Evolutionary conservation across 129 eudicot genomes (phyloP).

Genomic region (Pulicaria dysenterica): DNA sequence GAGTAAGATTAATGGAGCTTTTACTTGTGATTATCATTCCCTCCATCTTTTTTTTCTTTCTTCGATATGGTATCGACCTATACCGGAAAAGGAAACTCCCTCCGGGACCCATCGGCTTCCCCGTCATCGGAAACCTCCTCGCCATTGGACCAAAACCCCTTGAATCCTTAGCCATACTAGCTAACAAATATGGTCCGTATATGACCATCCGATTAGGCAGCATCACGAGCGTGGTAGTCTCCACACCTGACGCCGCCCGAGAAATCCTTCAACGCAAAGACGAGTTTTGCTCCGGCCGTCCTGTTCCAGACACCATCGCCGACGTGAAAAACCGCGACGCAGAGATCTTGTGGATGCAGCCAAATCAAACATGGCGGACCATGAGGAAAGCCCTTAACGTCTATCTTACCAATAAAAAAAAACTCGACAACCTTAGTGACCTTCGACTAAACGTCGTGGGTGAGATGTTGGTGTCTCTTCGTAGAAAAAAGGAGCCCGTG

Average conservation of each 20-base stretch:
- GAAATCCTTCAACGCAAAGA: constrained; percentile 60
- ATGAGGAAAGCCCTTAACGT: constrained; percentile 45
- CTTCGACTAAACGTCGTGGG: constrained; percentile 40
- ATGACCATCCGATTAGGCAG: constrained; percentile 62
- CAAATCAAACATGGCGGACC: constrained; percentile 46
- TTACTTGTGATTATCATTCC: not conserved
- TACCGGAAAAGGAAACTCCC: constrained; percentile 10
- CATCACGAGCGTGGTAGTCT: constrained; percentile 50
- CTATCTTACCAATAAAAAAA: constrained; percentile 41
- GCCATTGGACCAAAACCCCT: constrained; percentile 47
- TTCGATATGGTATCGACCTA: constrained; percentile 4
- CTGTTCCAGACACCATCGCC: constrained; percentile 39
- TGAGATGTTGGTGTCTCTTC: constrained; percentile 37
- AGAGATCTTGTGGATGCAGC: constrained; percentile 49
- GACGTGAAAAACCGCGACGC: constrained; percentile 33
- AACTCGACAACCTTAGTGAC: constrained; percentile 39
- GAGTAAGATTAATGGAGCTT: constrained; percentile 21
- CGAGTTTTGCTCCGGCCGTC: constrained; percentile 51
- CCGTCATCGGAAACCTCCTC: constrained; percentile 52
- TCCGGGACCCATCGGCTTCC: constrained; percentile 41
- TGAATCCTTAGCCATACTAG: constrained; percentile 40
- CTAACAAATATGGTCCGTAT: constrained; percentile 49
- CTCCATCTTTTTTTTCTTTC: not conserved
- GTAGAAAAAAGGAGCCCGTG: constrained; percentile 16
- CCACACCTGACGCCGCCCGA: constrained; percentile 57